These are phyloP conservation scores for Colletotrichum salicis DNA, from an alignment of 2,329 filamentous ascomycete species.

Conservation along the genomic window DNA sequence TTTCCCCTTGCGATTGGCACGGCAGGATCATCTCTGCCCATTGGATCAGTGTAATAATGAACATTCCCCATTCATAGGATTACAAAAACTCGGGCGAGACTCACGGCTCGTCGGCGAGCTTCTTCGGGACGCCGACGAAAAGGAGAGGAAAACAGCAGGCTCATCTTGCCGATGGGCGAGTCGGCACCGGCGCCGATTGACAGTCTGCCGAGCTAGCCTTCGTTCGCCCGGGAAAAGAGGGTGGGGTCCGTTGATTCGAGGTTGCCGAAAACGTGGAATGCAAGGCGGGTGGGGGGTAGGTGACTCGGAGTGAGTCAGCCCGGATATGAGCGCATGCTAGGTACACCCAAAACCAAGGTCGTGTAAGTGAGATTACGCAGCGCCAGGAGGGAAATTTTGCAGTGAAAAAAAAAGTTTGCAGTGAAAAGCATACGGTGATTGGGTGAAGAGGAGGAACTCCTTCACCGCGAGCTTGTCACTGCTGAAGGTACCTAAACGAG, in stretches of 20 bases:
- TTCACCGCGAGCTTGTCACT: not conserved
- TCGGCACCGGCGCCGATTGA: conserved; percentile 18
- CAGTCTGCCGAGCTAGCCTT: not conserved
- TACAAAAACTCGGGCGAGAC: not conserved
- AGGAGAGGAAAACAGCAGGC: not conserved
- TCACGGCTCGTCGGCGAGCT: not conserved
- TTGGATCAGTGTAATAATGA: not conserved
- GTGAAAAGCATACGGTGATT: not conserved
- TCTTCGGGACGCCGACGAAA: not conserved
- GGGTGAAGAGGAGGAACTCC: not conserved
- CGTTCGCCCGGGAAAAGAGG: conserved; percentile 1
- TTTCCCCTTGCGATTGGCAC: not conserved
- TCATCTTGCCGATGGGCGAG: not conserved
- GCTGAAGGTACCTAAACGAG: not conserved
- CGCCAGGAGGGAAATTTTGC: too few species aligned
- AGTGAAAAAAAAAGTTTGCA: not conserved
- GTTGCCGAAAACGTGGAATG: not conserved
- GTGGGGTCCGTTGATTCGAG: not conserved
- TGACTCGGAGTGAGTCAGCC: conserved; percentile 7
- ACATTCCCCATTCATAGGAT: not conserved
- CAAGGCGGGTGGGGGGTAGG: not conserved
- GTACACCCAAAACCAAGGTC: not conserved
- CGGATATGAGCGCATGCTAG: not conserved
- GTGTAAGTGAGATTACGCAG: not conserved
- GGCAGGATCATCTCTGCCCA: too few species aligned